These are phyloP conservation scores for Psilocybe sp. DNA, from an alignment of 768 basidiomycete genomes.

Conservation along the genomic window DNA sequence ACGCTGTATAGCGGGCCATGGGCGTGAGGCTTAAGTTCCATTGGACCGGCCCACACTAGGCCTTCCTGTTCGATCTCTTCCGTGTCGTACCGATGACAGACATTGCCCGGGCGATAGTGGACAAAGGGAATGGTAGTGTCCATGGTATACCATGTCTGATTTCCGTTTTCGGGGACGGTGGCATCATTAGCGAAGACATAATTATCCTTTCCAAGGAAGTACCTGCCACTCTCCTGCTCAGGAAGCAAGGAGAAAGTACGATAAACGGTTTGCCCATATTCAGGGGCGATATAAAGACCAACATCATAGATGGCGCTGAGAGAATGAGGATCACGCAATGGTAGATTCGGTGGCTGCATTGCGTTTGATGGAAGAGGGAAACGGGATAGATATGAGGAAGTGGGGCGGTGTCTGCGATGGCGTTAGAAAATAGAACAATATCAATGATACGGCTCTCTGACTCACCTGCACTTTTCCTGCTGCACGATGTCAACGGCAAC, in stretches of 20 bases:
- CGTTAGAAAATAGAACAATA: not conserved
- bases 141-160: constrained; percentile 56
- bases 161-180: constrained; percentile 12
- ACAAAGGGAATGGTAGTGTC: constrained; percentile 52
- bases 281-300: constrained; percentile 31
- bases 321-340: constrained; percentile 55
- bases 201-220: constrained; percentile 47
- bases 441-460: not conserved
- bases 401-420: constrained; percentile 37
- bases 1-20: constrained; percentile 57
- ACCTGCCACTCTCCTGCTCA: constrained; percentile 40
- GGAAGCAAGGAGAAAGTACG: constrained; percentile 52
- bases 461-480: constrained; percentile 64
- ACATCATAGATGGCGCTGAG: constrained; percentile 51
- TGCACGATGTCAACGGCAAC: constrained; percentile 62
- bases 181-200: constrained; percentile 45
- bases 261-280: constrained; percentile 19
- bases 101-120: constrained; percentile 10
- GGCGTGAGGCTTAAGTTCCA: constrained; percentile 42
- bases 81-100: not conserved
- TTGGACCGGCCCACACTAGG: constrained; percentile 36
- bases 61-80: constrained; percentile 21
- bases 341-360: constrained; percentile 62
- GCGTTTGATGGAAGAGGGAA: constrained; percentile 56
- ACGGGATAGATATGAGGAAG: constrained; percentile 35